Base-by-base conservation (phyloP, 2,329 filamentous ascomycete species). In the Fusarium secorum region DNA sequence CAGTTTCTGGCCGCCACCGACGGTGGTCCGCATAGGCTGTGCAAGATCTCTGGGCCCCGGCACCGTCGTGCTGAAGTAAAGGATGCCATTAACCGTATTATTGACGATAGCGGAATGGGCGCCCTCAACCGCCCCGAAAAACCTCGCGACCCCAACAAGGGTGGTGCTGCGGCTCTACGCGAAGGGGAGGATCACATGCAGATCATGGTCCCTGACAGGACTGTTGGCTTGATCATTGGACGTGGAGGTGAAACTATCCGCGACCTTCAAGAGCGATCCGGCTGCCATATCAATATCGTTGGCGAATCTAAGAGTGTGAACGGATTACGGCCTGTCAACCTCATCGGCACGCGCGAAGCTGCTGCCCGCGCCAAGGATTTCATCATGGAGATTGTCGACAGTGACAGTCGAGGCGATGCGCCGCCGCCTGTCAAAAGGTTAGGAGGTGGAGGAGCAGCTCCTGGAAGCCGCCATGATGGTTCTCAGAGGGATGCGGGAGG, bases 201-300 rank as follows among this genome's bases (percentile, higher is more conserved):
- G 81, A 97, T 97, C 76, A 96, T 97, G 93, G 94, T 97, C 22
- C 94, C 94, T 49, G 94, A 97, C 82, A 91, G 94, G 76, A 97
- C 94, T 13, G 94, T 97, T 66, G 94, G 94, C 55, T 85, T 97
- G 48, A 97, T 97, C 75, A 97, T 97, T 78, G 94, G 94, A n/a
- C 92, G 94, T 73, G 93, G 93, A 42, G 94, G 94, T 64, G 94
- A 97, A 82, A 97, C 94, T 3, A 97, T 97, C 76, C 91, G 94
- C 77, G 94, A 97, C 78, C 85, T 97, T 28, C 95, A 97, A 82
- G 94, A 97, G 80, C 88, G 93, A 68, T 96, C 93, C 75, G 93
- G 93, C n/a, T 97, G 94, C 79, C 95, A 97, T 80, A 94, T 97
- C 79, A 97, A 97, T 80, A 97, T 97, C 77, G 93, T 97, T 42